Percentiles rank a stretch among this genome's conserved stretches.
phyloP scores from a whole-genome alignment of 768 basidiomycete genomes.

The Panellus pusillus region DNA sequence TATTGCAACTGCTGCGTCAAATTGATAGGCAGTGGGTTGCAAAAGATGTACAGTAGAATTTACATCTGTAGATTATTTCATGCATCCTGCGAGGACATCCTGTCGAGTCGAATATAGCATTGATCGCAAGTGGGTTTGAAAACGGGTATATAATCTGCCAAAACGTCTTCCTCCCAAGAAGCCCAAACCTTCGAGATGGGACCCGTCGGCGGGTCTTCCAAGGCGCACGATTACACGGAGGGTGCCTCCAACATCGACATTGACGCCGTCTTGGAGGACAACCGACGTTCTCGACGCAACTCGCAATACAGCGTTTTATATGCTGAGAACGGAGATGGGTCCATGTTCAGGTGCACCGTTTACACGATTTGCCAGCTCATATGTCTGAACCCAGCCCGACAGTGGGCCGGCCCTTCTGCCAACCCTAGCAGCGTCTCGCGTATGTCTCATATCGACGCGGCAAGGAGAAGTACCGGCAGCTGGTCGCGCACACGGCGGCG shows the following conservation, averaged over 20 bases:
- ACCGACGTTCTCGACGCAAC: conserved; percentile 56
- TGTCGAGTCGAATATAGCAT: no score
- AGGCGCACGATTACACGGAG: conserved; percentile 74
- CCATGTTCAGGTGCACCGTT: conserved; percentile 51
- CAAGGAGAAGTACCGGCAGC: conserved; percentile 57
- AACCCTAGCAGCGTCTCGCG: conserved; percentile 80
- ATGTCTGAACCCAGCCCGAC: background rate
- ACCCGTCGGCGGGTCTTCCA: conserved; percentile 37
- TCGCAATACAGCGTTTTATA: conserved; percentile 64
- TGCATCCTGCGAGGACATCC: no score
- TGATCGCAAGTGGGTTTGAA: no score
- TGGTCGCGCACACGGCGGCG: conserved; percentile 50
- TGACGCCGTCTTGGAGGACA: conserved; percentile 52
- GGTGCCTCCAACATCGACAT: conserved; percentile 82
- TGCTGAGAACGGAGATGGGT: conserved; percentile 58
- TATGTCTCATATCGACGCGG: conserved; percentile 65
- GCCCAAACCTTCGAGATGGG: conserved; percentile 39
- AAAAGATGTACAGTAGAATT: background rate
- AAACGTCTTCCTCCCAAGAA: conserved; percentile 7
- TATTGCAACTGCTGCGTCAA: conserved; percentile 48
- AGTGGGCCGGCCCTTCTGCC: conserved; percentile 71
- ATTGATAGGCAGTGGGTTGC: conserved; percentile 36
- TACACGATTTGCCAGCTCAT: background rate
- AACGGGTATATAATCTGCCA: background rate
- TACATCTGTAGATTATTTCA: background rate